Evolutionary conservation across 1,284 basidiomycete species (phyloP).

Genomic region (Ustilago trichophora): DNA sequence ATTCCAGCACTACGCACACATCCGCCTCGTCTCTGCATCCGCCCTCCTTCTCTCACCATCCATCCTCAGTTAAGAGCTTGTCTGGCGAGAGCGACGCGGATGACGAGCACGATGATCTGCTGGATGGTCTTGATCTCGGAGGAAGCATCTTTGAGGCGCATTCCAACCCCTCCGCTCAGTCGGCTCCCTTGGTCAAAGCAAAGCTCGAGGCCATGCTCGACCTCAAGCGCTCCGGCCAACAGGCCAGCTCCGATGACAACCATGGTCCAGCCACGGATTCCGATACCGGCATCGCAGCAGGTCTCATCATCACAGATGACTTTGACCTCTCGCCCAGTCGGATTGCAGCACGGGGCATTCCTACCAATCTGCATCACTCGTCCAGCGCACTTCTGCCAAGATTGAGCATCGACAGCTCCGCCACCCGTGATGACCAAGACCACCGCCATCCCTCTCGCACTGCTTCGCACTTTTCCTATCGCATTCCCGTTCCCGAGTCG

Average conservation of each 20-base stretch:
- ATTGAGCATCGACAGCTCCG: background rate
- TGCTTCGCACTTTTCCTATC: constrained; percentile 7
- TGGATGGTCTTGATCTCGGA: constrained; percentile 47
- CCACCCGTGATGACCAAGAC: background rate
- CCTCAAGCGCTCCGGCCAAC: constrained; percentile 28
- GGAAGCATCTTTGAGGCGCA: constrained; percentile 44
- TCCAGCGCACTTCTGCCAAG: background rate
- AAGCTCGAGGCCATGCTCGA: constrained; percentile 52
- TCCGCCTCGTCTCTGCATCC: constrained; percentile 25
- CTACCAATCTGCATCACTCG: constrained; percentile 4
- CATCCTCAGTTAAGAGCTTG: constrained; percentile 18
- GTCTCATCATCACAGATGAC: constrained; percentile 57
- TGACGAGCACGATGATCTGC: constrained; percentile 51
- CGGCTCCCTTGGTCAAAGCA: constrained; percentile 14
- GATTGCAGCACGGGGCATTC: constrained; percentile 23
- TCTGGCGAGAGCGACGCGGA: constrained; percentile 50
- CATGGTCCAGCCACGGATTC: constrained; percentile 15
- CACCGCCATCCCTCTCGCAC: constrained; percentile 17
- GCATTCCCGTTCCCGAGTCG: background rate
- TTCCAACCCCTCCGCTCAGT: background rate
- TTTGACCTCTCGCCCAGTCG: constrained; percentile 55
- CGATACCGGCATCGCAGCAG: constrained; percentile 48
- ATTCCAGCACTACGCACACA: constrained; percentile 8
- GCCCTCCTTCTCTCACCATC: constrained; percentile 5
- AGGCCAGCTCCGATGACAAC: background rate